These are phyloP conservation scores for Asterochloris sp. DNA, from an alignment of 139 green algal species.

Conservation along the genomic window DNA sequence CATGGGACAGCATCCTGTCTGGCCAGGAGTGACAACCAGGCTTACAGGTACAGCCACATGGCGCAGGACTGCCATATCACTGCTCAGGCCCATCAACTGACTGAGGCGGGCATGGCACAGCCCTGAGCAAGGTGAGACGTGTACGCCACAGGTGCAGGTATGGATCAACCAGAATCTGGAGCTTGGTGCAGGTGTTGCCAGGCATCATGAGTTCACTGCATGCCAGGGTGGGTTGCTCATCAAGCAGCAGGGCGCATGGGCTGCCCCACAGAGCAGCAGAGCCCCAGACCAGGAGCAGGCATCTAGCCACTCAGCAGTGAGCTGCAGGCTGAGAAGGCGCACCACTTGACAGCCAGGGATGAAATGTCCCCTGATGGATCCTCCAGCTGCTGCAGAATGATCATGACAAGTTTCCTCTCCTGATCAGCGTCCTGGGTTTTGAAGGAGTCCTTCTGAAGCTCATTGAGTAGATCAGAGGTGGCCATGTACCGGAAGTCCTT, in stretches of 20 bases:
- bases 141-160: too few species aligned
- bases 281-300: background rate
- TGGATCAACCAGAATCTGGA: too few species aligned
- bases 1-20: too few species aligned
- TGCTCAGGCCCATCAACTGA: too few species aligned
- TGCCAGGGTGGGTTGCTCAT: background rate
- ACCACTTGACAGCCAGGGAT: constrained; percentile 88
- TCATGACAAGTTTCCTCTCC: constrained; percentile 47
- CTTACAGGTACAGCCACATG: too few species aligned
- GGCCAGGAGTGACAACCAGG: too few species aligned
- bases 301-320: background rate
- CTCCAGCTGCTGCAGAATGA: constrained; percentile 83
- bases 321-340: constrained; percentile 3
- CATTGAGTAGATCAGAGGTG: constrained; percentile 83
- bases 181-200: too few species aligned
- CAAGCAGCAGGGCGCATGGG: too few species aligned
- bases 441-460: constrained; percentile 80
- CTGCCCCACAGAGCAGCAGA: background rate
- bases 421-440: constrained; percentile 51
- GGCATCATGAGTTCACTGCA: background rate
- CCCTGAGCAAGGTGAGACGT: too few species aligned
- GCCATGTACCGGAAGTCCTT: constrained; percentile 87
- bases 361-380: constrained; percentile 87
- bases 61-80: too few species aligned
- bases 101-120: too few species aligned